Base-by-base conservation (phyloP, 768 basidiomycete genomes). In the Russula abietina region DNA sequence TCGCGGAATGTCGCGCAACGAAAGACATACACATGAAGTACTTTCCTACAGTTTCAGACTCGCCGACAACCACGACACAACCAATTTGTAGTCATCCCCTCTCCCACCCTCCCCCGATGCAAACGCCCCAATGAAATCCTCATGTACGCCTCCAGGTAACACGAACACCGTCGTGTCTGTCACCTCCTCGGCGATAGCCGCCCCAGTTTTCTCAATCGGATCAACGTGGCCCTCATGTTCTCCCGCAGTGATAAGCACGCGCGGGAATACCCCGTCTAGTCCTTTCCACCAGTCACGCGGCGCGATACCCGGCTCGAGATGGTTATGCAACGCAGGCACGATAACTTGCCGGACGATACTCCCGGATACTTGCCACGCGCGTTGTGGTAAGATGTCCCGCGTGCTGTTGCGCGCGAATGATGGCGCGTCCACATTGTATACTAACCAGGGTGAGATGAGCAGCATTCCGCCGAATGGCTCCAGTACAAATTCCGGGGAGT, bases 371-470 rank as follows among this genome's bases (percentile, higher is more conserved):
- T 2, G 48, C 51, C 48, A 54, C n/a, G 41, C 12, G 30, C 11
- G 19, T n/a, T 16, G 9, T 4, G 55, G 57, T 3, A 63, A 9
- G 24, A 49, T 1, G 52, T 63, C 62, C 16, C 50, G 49, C 39
- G 32, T 4, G 32, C 2, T 12, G 12, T 60, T 63, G 11, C 52
- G 59, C 26, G 8, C 11, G 12, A 48, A 46, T 8, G 62, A 60
- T 11, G 62, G 58, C 26, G 57, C 32, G n/a, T 60, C 58, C 8
- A 28, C 41, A 32, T 46, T 28, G 19, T 28, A 53, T 11, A 49
- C 49, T 10, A 30, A 26, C 51, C 58, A 60, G 0, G 59, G 58
- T 36, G 62, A 60, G 24, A 63, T 28, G 17, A 63, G 57, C 16
- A 53, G 10, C n/a, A 26, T 24, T 11, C 62, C 62, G 17, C 57